These are phyloP conservation scores for Solioccasus polychromus DNA, from an alignment of 768 basidiomycete genomes.

Conservation along the genomic window DNA sequence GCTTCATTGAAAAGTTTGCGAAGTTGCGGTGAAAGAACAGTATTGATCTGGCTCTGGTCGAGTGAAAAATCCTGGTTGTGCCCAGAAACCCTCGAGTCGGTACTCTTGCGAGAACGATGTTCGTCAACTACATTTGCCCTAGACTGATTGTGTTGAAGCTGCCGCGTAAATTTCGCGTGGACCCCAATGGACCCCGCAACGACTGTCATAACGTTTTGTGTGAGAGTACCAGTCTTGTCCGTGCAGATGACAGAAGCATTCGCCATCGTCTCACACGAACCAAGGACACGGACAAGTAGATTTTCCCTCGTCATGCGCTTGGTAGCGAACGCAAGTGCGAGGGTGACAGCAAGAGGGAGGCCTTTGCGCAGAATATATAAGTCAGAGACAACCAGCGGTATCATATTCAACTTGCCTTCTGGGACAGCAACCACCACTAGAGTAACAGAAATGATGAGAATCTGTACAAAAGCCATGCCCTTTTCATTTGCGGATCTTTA, in stretches of 20 bases:
- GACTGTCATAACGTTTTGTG: conserved; percentile 92
- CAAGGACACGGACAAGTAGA: conserved; percentile 90
- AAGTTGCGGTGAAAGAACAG: conserved; percentile 57
- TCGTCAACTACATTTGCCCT: conserved; percentile 71
- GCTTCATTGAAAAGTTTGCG: conserved; percentile 74
- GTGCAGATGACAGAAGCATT: conserved; percentile 96
- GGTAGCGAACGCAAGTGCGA: conserved; percentile 95
- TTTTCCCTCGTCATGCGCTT: conserved; percentile 98
- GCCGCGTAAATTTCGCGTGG: conserved; percentile 88
- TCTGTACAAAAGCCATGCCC: conserved; percentile 87
- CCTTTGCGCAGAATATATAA: conserved; percentile 45
- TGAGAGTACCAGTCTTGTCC: conserved; percentile 96
- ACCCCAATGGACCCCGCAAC: conserved; percentile 95
- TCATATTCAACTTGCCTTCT: conserved; percentile 49
- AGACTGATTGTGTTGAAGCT: conserved; percentile 64
- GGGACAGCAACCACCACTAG: conserved; percentile 86
- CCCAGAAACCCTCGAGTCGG: conserved; percentile 34
- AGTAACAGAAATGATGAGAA: conserved; percentile 92
- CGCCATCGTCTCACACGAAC: conserved; percentile 98
- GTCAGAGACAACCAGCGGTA: background rate
- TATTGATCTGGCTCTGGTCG: conserved; percentile 71
- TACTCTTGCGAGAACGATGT: conserved; percentile 28
- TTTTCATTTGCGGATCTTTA: conserved; percentile 71
- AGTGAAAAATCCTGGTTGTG: conserved; percentile 78
- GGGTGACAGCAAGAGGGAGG: conserved; percentile 91